Base-by-base conservation (phyloP, 345 rosid species). In the Brassica carinata region DNA sequence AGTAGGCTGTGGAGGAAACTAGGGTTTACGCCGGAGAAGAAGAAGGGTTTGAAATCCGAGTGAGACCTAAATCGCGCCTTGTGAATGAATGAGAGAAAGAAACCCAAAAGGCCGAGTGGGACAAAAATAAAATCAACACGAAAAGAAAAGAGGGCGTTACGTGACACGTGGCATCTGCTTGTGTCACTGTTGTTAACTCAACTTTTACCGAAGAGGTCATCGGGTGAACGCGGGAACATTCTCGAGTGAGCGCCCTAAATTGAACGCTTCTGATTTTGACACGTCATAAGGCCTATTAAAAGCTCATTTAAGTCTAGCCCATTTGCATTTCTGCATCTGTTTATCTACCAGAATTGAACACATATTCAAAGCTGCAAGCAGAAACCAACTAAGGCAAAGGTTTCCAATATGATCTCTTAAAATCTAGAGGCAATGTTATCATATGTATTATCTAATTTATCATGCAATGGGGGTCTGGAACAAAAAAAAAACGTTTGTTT, bases 31-130 rank as follows among this genome's bases (percentile, higher is more conserved):
- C 71, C 75, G 73, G 83, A 70, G 76, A 80, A 63, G 76, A 80
- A 63, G 75, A 79, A 78, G 85, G 84, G 80, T 87, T 88, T 83
- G 84, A 85, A 92, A 89, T 72, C 81, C 74, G 69, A 72, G 73
- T 51, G 71, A 8, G 69, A 73, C 77, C 87, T 83, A 84, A 89
- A 86, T 88, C 91, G 96, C 91, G 92, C 87, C 84, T 73, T 84
- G 83, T 75, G 34, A 66, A 55, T 75, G 71, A 71, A 23, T 23
- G 26, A 23, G 26, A 23, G 26, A 23, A 23, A 23, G 65, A 36
- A 76, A 69, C 57, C 62, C 59, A 11, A 51, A 55, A 34, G 34
- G 71, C 29, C 34, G 5, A 34, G 43, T 19, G 40, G 73, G 29
- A 62, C 38, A 13, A 5, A n/a, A 68, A 8, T 4, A 14, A 27